A percentile compares a stretch with the other conserved stretches of the same genome.
Conservation (phyloP, 208 protist species). For the Acanthamoeba triangularis region DNA sequence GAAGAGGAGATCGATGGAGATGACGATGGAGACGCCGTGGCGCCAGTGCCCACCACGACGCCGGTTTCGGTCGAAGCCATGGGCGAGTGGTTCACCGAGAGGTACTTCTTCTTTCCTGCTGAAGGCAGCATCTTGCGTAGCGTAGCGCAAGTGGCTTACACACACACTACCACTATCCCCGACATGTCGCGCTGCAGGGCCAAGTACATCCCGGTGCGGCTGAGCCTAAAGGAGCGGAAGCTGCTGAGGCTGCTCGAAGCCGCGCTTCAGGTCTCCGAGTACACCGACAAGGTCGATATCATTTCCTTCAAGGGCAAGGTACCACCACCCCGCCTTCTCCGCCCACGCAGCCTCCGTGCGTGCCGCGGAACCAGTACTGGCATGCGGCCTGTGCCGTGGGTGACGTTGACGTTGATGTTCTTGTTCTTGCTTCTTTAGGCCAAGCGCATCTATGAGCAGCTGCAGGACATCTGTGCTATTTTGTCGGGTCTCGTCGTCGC, state of each 20-base stretch:
- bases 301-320: constrained; percentile 48
- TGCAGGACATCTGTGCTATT: constrained; percentile 90
- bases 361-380: neutral
- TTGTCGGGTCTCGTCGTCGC: constrained; percentile 88
- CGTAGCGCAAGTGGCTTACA: neutral
- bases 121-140: no score
- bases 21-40: constrained; percentile 12
- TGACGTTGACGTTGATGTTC: neutral
- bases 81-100: constrained; percentile 59
- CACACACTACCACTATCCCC: constrained; percentile 36
- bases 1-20: constrained; percentile 47
- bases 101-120: neutral
- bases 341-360: neutral
- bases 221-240: constrained; percentile 88
- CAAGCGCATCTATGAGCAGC: constrained; percentile 85
- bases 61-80: neutral
- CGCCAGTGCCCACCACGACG: neutral
- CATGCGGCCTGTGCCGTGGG: neutral
- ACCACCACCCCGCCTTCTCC: neutral
- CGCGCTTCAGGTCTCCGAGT: constrained; percentile 89
- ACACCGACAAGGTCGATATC: constrained; percentile 89
- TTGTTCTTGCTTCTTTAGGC: neutral
- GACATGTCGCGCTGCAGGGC: constrained; percentile 71
- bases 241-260: constrained; percentile 89
- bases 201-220: constrained; percentile 90